Evolutionary conservation across 805 yeast species (phyloP), one percentile per base, ranked within the genome.

Genomic region (Pichia ethanolica): DNA sequence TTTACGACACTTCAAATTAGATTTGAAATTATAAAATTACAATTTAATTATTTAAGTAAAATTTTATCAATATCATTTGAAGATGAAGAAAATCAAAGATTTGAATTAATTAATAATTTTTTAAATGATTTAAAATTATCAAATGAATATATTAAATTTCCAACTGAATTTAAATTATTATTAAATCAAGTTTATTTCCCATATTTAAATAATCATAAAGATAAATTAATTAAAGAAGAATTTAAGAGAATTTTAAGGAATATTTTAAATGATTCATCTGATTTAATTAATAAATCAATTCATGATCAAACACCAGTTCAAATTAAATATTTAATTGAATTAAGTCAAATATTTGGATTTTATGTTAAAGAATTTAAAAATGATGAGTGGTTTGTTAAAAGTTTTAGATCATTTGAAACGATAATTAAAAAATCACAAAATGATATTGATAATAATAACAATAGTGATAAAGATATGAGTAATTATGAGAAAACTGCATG

Each of bases 271-370:
- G 52, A 49, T 7, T n/a, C 46, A 1, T 6, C 12, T 7, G 41
- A 37, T 13, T 12, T 42, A 6, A 26, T 49, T 6, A 14, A 37
- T 3, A 41, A 36, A 11, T 46, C 42, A 9, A 35, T 40, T 1
- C 35, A 14, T 2, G 25, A 14, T 14, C 25, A 43, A 3, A 36
- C 30, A 5, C 40, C 37, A 10, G 30, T 54, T 20, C 46, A 54
- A 7, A 43, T 47, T 11, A 47, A 35, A 12, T 47, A 49, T 35
- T 30, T 54, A 14, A 26, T 51, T 3, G 50, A 44, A 27, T 32
- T 54, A 28, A 48, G 53, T 28, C 50, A 51, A 33, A 38, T 45
- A 35, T 40, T 49, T 6, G 56, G 55, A 6, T 38, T 51, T 13
- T 54, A 47, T 27, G 49, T 35, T 6, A n/a, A 30, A 6, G 7